Evolutionary conservation across 2,329 filamentous ascomycete species (phyloP), one percentile per base, ranked within the genome.

Genomic region (Fusarium sp.): DNA sequence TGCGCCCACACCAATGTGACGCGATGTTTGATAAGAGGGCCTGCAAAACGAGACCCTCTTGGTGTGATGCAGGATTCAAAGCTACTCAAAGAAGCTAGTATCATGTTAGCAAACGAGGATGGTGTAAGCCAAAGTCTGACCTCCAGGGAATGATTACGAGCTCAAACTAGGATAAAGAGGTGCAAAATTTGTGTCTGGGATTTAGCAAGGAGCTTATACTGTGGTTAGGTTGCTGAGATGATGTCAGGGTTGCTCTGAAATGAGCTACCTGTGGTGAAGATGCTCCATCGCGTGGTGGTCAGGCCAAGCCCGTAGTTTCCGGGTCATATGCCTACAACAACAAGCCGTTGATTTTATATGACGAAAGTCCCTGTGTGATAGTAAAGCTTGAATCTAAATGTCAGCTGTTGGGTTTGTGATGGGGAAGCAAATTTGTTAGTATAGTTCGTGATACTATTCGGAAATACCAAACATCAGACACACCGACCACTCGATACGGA

Each of bases 61-160:
- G 42, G 39, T 42, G 48, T 50, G 36, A 22, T 39, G 39, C 32
- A 70, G 42, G 41, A 41, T 47, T 35, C 44, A 51, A 57, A 22
- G 18, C 28, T 66, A 47, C 66, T 69, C 28, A 71, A 61, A 66
- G 45, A 55, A 57, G 57, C 45, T 70, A 70, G 56, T 66, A 62
- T 66, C 39, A 7, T 32, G 32, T 61, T 63, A 39, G 53, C 41
- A 51, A 70, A 53, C 45, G 53, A 63, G 24, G 67, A 64, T 65
- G 41, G 59, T 69, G 63, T 72, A 65, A 69, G 71, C 48, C 54
- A 55, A 53, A 58, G 67, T 72, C 72, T 57, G 63, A 74, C 68
- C 36, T 54, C 47, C 41, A 32, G 18, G 22, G 30, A 42, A 22
- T 36, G 20, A 67, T 18, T 30, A n/a, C 56, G 30, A 38, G 55